A percentile compares a stretch with the other conserved stretches of the same genome.
Conservation (phyloP, 306 rosid genomes). For the Mucuna pruriens region DNA sequence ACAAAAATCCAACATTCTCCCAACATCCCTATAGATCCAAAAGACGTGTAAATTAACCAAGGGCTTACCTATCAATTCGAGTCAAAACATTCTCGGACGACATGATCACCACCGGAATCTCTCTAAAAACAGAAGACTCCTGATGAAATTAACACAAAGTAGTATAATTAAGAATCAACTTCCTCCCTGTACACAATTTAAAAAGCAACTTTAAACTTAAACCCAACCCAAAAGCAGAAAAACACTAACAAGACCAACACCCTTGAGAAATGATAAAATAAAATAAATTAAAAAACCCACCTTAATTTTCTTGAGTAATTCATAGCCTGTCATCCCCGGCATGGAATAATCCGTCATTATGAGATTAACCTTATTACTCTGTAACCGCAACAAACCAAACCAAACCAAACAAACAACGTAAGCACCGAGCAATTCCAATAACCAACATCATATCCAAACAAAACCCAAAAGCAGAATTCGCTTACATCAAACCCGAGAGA, state of each 20-base stretch:
- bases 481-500: conserved; percentile 79
- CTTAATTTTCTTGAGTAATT: conserved; percentile 90
- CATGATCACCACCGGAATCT: conserved; percentile 95
- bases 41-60: background rate
- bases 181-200: background rate
- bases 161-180: conserved; percentile 14
- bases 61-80: conserved; percentile 83
- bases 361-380: conserved; percentile 85
- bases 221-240: background rate
- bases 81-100: conserved; percentile 90
- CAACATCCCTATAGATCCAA: too few relatives aligned
- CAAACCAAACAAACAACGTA: conserved; percentile 27
- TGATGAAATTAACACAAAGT: conserved; percentile 51
- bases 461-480: background rate
- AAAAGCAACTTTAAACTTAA: background rate
- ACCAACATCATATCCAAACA: background rate
- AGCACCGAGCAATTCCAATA: background rate
- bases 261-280: background rate
- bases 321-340: conserved; percentile 99
- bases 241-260: background rate
- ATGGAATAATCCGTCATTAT: conserved; percentile 96
- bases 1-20: background rate
- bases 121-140: conserved; percentile 87
- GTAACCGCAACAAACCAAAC: conserved; percentile 43
- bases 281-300: conserved; percentile 35